phyloP scores from a whole-genome alignment of 2,329 filamentous ascomycete genomes.

The Myriosclerotinia curreyana region DNA sequence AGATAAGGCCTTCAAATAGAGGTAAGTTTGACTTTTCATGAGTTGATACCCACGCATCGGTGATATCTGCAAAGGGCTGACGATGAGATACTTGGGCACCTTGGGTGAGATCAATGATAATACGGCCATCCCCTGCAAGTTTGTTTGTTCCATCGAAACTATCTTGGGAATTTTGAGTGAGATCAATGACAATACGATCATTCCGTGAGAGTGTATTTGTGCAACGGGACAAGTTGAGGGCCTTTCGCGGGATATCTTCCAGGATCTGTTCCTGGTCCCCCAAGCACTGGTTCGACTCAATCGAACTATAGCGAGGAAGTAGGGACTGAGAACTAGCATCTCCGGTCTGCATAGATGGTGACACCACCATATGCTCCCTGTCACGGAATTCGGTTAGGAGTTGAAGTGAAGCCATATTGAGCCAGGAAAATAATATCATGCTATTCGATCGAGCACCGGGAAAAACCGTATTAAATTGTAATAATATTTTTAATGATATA shows the following conservation, averaged over 20 bases:
- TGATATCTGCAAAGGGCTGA: background rate
- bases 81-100: background rate
- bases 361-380: background rate
- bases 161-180: background rate
- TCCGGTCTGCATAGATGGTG: background rate
- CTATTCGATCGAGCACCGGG: background rate
- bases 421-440: background rate
- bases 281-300: too few species aligned
- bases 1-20: background rate
- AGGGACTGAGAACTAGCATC: background rate
- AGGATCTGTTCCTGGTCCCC: background rate
- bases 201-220: background rate
- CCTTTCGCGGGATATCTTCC: background rate
- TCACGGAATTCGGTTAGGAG: background rate
- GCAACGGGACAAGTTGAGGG: background rate
- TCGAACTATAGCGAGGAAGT: background rate
- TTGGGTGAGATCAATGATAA: too few species aligned
- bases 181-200: conserved; percentile 4
- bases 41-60: background rate
- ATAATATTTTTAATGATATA: background rate
- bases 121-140: too few species aligned
- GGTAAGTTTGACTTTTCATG: background rate
- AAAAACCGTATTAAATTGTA: background rate
- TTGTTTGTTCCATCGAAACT: background rate
- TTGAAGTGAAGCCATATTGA: background rate